Evolutionary conservation across 2,329 filamentous ascomycete species (phyloP).

Genomic region (Penicillium sumatraense): DNA sequence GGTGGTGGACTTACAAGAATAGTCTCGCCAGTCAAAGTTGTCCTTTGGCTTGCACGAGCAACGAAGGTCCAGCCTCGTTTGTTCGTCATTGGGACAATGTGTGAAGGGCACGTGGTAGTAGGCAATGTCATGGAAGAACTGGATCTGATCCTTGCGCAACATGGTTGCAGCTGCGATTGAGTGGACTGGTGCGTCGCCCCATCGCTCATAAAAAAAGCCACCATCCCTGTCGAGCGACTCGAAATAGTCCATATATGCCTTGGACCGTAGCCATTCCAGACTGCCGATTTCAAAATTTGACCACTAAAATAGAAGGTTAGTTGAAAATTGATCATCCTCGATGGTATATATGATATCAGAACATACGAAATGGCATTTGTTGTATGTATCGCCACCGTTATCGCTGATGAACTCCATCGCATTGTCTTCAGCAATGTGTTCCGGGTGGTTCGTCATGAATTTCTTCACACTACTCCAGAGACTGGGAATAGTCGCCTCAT

Average conservation of each 20-base stretch:
- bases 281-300: constrained; percentile 98
- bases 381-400: constrained; percentile 89
- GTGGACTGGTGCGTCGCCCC: constrained; percentile 96
- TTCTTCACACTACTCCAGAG: constrained; percentile 95
- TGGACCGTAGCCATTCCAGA: constrained; percentile 88
- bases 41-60: constrained; percentile 95
- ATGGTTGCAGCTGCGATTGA: constrained; percentile 91
- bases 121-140: constrained; percentile 99
- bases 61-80: constrained; percentile 79
- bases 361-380: constrained; percentile 94
- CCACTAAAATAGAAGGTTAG: constrained; percentile 65
- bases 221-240: constrained; percentile 84
- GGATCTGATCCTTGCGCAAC: constrained; percentile 89
- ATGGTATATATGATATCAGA: not conserved
- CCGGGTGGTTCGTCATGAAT: constrained; percentile 87
- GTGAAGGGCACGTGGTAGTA: constrained; percentile 99
- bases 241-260: constrained; percentile 90
- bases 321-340: not conserved
- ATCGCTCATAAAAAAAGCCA: constrained; percentile 98
- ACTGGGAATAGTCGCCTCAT: constrained; percentile 92
- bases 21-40: constrained; percentile 99
- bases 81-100: constrained; percentile 91
- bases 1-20: constrained; percentile 76
- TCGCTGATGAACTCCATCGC: constrained; percentile 90
- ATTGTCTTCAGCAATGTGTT: constrained; percentile 84